A percentile compares a stretch with the other conserved stretches of the same genome.
Conservation (phyloP, 805 yeast genomes). For the Cyberlindnera subsufficiens region DNA sequence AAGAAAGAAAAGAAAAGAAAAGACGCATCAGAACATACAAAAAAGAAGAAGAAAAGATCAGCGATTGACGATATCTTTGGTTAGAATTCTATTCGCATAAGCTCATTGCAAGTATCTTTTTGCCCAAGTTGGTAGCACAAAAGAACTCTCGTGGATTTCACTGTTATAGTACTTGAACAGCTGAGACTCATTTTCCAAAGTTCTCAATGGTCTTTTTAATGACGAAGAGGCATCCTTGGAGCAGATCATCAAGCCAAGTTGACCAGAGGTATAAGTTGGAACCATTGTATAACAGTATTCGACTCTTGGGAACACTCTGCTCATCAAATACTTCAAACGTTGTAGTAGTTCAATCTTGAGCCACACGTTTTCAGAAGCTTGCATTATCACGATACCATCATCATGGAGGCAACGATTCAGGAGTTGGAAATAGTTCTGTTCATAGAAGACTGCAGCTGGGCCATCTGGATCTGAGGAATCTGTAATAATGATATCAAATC, state of each 20-base stretch:
- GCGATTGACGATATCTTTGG: constrained; percentile 79
- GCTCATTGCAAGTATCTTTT: constrained; percentile 19
- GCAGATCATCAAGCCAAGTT: constrained; percentile 73
- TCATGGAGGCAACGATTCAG: constrained; percentile 56
- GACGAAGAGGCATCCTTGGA: constrained; percentile 44
- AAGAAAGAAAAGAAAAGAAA: constrained; percentile 9
- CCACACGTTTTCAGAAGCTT: constrained; percentile 69
- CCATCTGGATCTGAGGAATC: constrained; percentile 96
- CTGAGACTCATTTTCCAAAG: constrained; percentile 39
- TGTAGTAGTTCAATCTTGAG: constrained; percentile 50
- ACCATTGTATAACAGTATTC: constrained; percentile 73
- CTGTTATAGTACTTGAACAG: constrained; percentile 61
- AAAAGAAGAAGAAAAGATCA: constrained; percentile 41
- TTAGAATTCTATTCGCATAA: constrained; percentile 13
- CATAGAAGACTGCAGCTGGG: constrained; percentile 88
- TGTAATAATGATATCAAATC: constrained; percentile 80
- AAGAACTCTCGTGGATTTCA: constrained; percentile 63
- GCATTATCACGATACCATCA: constrained; percentile 72
- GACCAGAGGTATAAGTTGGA: constrained; percentile 88
- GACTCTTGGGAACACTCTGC: constrained; percentile 53
- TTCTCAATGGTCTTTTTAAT: constrained; percentile 48
- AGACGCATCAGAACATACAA: constrained; percentile 12
- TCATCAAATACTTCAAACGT: constrained; percentile 41
- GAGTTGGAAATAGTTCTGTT: constrained; percentile 66
- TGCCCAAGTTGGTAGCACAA: constrained; percentile 81